Evolutionary conservation across 2,329 filamentous ascomycete genomes (phyloP).

Genomic region (Ophiostoma triangulosporum): DNA sequence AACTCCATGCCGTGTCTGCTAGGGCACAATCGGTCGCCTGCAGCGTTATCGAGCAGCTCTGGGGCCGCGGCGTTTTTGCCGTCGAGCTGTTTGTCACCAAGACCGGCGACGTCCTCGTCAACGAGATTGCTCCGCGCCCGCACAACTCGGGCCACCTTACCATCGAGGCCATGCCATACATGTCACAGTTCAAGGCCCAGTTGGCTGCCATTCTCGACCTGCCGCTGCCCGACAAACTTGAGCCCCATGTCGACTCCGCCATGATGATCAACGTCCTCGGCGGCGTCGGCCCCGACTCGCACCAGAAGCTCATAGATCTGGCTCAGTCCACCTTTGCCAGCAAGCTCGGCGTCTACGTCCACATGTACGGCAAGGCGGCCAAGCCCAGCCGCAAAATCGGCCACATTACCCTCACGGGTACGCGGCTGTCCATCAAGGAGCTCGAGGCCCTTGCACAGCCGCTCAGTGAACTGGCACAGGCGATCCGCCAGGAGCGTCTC

Average conservation of each 20-base stretch:
- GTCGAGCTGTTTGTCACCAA: constrained; percentile 88
- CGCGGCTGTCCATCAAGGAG: constrained; percentile 48
- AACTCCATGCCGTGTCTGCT: constrained; percentile 45
- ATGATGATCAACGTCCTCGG: constrained; percentile 78
- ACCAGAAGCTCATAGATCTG: constrained; percentile 36
- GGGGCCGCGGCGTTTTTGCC: constrained; percentile 86
- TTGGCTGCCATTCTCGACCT: constrained; percentile 69
- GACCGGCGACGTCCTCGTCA: constrained; percentile 59
- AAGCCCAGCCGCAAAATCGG: constrained; percentile 89
- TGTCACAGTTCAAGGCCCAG: constrained; percentile 87
- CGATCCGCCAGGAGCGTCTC: constrained; percentile 42
- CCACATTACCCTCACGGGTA: constrained; percentile 71
- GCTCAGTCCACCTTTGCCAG: constrained; percentile 30
- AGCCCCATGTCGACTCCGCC: constrained; percentile 43
- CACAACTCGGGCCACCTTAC: constrained; percentile 95
- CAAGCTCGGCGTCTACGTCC: constrained; percentile 45
- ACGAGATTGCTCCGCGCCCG: constrained; percentile 68
- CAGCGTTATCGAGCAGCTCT: constrained; percentile 65
- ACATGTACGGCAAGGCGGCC: constrained; percentile 85
- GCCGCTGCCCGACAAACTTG: constrained; percentile 38
- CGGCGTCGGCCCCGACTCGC: constrained; percentile 50
- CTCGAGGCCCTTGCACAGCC: constrained; percentile 45
- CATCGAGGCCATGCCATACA: constrained; percentile 75
- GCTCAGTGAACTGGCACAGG: constrained; percentile 52
- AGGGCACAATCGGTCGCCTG: constrained; percentile 64